Base-by-base conservation (phyloP, 805 yeast genomes). In the Candida nonsorbophila region DNA sequence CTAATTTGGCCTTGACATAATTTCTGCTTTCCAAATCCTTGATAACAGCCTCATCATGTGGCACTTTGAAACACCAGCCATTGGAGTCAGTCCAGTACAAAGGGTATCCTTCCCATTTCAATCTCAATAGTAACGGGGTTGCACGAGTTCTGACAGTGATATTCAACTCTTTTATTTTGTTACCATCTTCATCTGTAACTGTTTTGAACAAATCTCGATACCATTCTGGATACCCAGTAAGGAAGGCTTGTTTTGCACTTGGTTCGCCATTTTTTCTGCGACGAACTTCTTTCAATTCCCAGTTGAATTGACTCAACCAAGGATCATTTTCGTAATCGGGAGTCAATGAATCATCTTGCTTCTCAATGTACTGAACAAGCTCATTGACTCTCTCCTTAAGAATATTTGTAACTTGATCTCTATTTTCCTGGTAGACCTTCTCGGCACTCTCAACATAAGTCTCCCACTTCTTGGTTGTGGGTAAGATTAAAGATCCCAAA, bases 191-290 rank as follows among this genome's bases (percentile, higher is more conserved):
- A 23, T 31, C 33, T 7, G 16, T 16, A 42, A 9, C 38, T 9
- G 61, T 53, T 24, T 59, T 65, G 37, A 64, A 58, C 20, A 74
- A 47, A 15, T 76, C 77, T 36, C 82, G 73, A 53, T 84, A 94
- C 99, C 99, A 92, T 41, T 81, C 81, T 0, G 99, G 99, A 44
- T 69, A 85, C 0, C 96, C 97, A 0, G 95, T 94, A 26, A 85
- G 49, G 43, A 74, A 86, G 1, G 70, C 68, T 52, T 85, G 95
- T 15, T 72, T 76, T 31, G 84, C 83, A 14, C 62, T 69, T 1
- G 85, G 84, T 3, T 56, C 58, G 2, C 92, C 94, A 21, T 72
- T 65, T 47, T 85, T 85, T 9, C 79, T 84, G 23, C 76, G 39
- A 29, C 76, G 69, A 0, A 69, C 51, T 1, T 83, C 80, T 18